A percentile compares a stretch with the other conserved stretches of the same genome.
These are phyloP conservation scores for Psidium guajava DNA, from an alignment of 345 rosid species.

Conservation along the genomic window DNA sequence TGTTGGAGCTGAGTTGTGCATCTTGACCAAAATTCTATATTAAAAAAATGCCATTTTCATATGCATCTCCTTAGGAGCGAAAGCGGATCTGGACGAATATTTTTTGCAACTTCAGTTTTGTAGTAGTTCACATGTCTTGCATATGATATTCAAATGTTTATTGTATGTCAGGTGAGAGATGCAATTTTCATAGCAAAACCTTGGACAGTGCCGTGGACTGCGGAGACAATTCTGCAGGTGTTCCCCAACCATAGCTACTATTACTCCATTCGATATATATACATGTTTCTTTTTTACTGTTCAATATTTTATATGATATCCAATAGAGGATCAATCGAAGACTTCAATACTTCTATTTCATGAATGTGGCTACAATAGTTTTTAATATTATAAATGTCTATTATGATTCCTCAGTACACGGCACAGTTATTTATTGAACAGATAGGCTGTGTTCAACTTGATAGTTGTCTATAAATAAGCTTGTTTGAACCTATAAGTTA, in stretches of 20 bases:
- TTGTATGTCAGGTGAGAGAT: constrained; percentile 1
- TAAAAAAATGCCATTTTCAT: no score
- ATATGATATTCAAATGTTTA: not conserved
- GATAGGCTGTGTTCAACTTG: not conserved
- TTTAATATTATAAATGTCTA: not conserved
- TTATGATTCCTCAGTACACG: not conserved
- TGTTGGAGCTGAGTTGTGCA: not conserved
- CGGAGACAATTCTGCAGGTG: constrained; percentile 38
- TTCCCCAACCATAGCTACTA: not conserved
- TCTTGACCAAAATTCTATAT: not conserved
- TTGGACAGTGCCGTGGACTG: constrained; percentile 47
- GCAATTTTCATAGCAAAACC: constrained; percentile 6
- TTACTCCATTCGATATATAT: not conserved
- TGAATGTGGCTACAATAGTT: not conserved
- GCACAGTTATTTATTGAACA: not conserved
- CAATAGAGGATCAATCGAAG: not conserved
- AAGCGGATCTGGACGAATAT: not conserved
- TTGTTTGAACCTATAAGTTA: not conserved
- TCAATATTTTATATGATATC: not conserved
- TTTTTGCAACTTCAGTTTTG: not conserved
- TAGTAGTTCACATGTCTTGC: not conserved
- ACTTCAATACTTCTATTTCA: not conserved
- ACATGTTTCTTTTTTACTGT: not conserved
- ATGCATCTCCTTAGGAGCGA: not conserved
- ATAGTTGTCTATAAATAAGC: not conserved